Percentiles rank a stretch among this genome's conserved stretches.
These are phyloP conservation scores for Fusarium praegraminearum DNA, from an alignment of 2,329 filamentous ascomycete species.

Conservation along the genomic window DNA sequence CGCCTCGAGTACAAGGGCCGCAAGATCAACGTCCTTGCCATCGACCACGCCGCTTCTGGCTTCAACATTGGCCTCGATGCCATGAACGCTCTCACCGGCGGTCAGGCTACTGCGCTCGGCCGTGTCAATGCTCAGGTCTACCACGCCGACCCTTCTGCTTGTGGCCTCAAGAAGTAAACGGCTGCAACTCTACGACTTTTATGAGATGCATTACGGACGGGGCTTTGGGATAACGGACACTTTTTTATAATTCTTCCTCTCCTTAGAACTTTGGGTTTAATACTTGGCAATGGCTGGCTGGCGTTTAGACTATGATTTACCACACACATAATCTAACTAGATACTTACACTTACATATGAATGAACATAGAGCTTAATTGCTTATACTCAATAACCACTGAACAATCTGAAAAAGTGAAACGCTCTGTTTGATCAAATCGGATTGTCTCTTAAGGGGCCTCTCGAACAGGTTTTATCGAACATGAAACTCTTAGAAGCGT, in stretches of 20 bases:
- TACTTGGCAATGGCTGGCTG: constrained; percentile 42
- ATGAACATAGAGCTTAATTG: constrained; percentile 34
- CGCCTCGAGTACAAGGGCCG: constrained; percentile 63
- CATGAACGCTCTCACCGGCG: constrained; percentile 67
- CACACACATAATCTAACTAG: constrained; percentile 40
- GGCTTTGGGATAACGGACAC: constrained; percentile 18
- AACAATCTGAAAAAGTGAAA: not conserved
- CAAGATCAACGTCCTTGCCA: constrained; percentile 66
- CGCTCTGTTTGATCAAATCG: not conserved
- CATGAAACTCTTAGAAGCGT: not conserved
- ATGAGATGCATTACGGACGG: constrained; percentile 27
- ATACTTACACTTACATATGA: constrained; percentile 36
- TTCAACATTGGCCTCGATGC: constrained; percentile 70
- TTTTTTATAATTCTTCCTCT: constrained; percentile 37
- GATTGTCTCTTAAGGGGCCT: not conserved
- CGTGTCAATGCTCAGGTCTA: constrained; percentile 62
- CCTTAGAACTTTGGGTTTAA: constrained; percentile 44
- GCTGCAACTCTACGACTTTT: constrained; percentile 21
- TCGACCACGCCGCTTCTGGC: constrained; percentile 63
- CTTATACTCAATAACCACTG: not conserved
- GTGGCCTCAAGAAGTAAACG: constrained; percentile 53
- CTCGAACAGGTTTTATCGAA: not conserved
- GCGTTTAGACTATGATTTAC: constrained; percentile 44
- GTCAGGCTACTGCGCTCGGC: constrained; percentile 63
- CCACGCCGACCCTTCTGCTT: constrained; percentile 59